phyloP scores from a whole-genome alignment of 208 protist species.

The Crithidia thermophila region DNA sequence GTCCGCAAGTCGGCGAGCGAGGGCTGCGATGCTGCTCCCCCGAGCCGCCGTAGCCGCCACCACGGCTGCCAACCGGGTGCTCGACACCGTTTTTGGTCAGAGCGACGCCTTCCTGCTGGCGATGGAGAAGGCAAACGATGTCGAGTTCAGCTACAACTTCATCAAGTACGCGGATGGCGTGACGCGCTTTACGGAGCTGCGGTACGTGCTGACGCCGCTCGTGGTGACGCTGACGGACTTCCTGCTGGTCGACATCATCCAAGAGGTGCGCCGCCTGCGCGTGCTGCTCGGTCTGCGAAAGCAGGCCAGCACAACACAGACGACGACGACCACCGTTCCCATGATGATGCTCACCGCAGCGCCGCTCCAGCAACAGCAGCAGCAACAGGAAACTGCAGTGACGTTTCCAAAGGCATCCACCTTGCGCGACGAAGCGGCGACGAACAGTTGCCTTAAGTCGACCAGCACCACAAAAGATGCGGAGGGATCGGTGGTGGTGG shows the following conservation, averaged over 20 bases:
- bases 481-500: background rate
- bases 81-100: constrained; percentile 24
- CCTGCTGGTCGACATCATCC: constrained; percentile 48
- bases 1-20: background rate
- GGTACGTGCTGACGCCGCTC: constrained; percentile 50
- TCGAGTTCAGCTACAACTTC: constrained; percentile 38
- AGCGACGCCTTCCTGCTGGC: constrained; percentile 24
- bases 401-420: too few relatives aligned
- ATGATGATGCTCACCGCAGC: constrained; percentile 17
- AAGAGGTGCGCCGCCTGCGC: constrained; percentile 44
- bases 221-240: constrained; percentile 60
- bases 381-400: background rate
- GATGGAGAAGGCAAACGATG: constrained; percentile 33
- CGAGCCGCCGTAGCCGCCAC: constrained; percentile 5
- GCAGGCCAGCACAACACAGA: constrained; percentile 15
- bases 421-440: too few relatives aligned
- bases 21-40: constrained; percentile 3
- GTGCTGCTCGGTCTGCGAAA: constrained; percentile 27
- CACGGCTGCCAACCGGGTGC: constrained; percentile 7
- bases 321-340: constrained; percentile 27
- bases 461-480: too few relatives aligned
- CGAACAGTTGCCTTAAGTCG: too few relatives aligned
- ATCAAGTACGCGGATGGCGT: constrained; percentile 69
- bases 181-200: constrained; percentile 59
- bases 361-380: constrained; percentile 6